Evolutionary conservation across 306 rosid species (phyloP).

Genomic region (Morella rubra): DNA sequence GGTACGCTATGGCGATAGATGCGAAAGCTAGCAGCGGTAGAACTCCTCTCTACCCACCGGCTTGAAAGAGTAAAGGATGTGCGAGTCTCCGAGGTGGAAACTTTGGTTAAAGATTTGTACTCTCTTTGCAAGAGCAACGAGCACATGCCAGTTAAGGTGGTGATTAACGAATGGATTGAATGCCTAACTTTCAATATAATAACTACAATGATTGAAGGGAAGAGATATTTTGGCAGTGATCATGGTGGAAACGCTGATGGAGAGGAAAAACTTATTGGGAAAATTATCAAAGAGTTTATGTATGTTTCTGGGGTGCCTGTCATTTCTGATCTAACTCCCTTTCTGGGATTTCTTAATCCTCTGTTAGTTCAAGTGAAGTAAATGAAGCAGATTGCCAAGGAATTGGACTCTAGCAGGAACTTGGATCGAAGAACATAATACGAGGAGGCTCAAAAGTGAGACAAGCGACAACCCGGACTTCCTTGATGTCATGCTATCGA

Average conservation of each 20-base stretch:
- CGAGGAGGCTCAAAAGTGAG: neutral
- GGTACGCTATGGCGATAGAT: constrained; percentile 22
- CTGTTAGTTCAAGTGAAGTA: constrained; percentile 5
- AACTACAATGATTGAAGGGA: constrained; percentile 17
- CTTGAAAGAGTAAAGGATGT: constrained; percentile 12
- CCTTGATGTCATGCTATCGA: constrained; percentile 31
- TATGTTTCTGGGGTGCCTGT: neutral
- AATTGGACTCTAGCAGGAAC: constrained; percentile 12
- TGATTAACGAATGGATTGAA: constrained; percentile 24
- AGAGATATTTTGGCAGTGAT: constrained; percentile 20
- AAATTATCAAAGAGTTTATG: constrained; percentile 24
- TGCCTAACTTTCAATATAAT: constrained; percentile 21
- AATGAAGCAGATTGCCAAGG: constrained; percentile 26
- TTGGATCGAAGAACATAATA: constrained; percentile 31
- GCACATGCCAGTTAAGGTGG: constrained; percentile 1
- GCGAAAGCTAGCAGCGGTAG: constrained; percentile 21
- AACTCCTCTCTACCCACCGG: constrained; percentile 25
- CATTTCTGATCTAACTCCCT: constrained; percentile 10
- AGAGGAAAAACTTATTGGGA: constrained; percentile 19
- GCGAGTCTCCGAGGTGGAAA: constrained; percentile 10
- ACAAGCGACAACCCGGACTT: constrained; percentile 21
- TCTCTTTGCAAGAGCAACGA: neutral
- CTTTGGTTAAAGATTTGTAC: constrained; percentile 15
- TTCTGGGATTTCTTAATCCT: constrained; percentile 24
- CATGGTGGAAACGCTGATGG: neutral